Conservation (phyloP, 495 filamentous ascomycete species). For the Thozetella sp. region DNA sequence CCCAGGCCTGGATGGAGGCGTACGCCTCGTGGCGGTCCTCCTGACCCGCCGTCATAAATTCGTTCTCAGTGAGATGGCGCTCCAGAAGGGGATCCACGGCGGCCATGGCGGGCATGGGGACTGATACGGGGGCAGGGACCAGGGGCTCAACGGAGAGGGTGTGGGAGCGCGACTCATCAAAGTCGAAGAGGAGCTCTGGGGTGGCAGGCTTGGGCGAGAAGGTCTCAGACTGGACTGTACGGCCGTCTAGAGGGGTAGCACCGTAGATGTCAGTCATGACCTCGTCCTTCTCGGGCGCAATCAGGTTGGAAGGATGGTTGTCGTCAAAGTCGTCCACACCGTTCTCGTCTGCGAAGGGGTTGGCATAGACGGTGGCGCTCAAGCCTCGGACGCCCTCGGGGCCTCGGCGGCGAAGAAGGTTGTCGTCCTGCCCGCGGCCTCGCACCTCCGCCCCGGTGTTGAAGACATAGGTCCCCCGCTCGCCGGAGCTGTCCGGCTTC, state of each 20-base stretch:
- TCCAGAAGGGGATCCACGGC: slow-evolving; percentile 19
- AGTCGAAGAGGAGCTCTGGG: slow-evolving; percentile 27
- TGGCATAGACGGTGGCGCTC: slow-evolving; percentile 51
- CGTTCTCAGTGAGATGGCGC: slow-evolving; percentile 35
- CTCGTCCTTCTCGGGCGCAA: slow-evolving; percentile 43
- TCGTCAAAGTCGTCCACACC: slow-evolving; percentile 48
- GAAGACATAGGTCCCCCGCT: slow-evolving; percentile 50
- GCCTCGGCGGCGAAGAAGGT: slow-evolving; percentile 44
- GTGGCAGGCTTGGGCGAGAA: slow-evolving; percentile 18
- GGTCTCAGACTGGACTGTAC: slow-evolving; percentile 15
- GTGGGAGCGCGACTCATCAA: slow-evolving; percentile 18
- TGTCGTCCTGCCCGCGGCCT: slow-evolving; percentile 30
- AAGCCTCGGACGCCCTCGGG: slow-evolving; percentile 49
- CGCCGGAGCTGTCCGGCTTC: slow-evolving; percentile 36
- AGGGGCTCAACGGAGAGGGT: slow-evolving; percentile 6
- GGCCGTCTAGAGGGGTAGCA: slow-evolving; percentile 38
- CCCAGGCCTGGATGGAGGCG: slow-evolving; percentile 58
- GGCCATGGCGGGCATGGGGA: slow-evolving; percentile 5
- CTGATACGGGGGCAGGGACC: slow-evolving; percentile 10
- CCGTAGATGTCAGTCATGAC: slow-evolving; percentile 53
- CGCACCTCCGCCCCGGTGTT: slow-evolving; percentile 44
- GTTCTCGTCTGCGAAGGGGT: slow-evolving; percentile 63
- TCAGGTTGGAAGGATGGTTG: slow-evolving; percentile 28
- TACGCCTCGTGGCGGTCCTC: slow-evolving; percentile 37
- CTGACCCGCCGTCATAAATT: slow-evolving; percentile 49